phyloP scores from a whole-genome alignment of 768 basidiomycete genomes.

The Agaricus blazei region DNA sequence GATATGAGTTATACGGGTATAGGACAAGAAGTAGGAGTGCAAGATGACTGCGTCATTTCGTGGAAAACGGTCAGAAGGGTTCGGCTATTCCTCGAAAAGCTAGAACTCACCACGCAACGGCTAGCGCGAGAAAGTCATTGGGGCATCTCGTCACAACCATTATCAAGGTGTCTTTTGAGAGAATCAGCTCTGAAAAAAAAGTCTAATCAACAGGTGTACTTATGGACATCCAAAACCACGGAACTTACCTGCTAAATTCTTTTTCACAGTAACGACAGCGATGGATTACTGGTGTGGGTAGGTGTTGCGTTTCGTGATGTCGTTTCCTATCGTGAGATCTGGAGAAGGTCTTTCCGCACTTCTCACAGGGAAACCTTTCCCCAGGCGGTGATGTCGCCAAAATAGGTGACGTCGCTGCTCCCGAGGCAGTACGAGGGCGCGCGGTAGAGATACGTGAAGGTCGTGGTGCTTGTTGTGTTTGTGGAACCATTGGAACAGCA shows the following conservation, averaged over 20 bases:
- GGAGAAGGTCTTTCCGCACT: constrained; percentile 76
- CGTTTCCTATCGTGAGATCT: constrained; percentile 79
- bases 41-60: constrained; percentile 7
- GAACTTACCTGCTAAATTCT: constrained; percentile 63
- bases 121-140: constrained; percentile 19
- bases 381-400: constrained; percentile 37
- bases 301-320: constrained; percentile 75
- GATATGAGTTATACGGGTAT: constrained; percentile 9
- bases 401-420: constrained; percentile 26
- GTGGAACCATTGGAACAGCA: constrained; percentile 23
- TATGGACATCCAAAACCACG: constrained; percentile 10
- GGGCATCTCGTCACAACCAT: constrained; percentile 69
- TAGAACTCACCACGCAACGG: constrained; percentile 13
- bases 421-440: constrained; percentile 33
- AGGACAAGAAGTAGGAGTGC: constrained; percentile 10
- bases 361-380: constrained; percentile 68
- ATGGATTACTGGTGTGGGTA: constrained; percentile 58
- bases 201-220: constrained; percentile 10
- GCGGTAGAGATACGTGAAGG: constrained; percentile 34
- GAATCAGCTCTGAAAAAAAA: constrained; percentile 48
- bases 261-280: constrained; percentile 71
- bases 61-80: constrained; percentile 3
- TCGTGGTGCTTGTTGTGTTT: constrained; percentile 24
- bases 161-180: constrained; percentile 77
- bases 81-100: neutral